Evolutionary conservation across 139 green algal species (phyloP), one percentile per base, ranked within the genome.

Genomic region (Chlamydomonas applanata): DNA sequence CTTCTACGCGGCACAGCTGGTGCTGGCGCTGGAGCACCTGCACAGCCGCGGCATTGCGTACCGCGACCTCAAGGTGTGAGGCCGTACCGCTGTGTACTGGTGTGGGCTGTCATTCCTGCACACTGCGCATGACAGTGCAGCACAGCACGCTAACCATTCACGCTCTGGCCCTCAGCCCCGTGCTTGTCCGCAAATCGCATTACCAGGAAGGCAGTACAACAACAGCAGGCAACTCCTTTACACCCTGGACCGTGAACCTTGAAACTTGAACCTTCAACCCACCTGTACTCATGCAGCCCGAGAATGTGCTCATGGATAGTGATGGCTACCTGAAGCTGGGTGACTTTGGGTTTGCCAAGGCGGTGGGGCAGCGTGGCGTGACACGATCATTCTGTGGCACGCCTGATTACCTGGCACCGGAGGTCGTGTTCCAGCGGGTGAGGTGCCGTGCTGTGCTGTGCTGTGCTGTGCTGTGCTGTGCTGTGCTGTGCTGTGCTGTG

Each of bases 281-380:
- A 33, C 16, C 27, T 29, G 11, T 62, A 9, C 54, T 24, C 54
- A 61, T 77, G 30, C 85, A 94, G 84, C 90, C 90, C 25, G 89
- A 96, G 67, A 95, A 95, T 71, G 40, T 94, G 45, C 72, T 95
- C 24, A 75, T 95, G 32, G 88, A 86, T 22, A 44, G 29, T 5
- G 72, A 87, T 16, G 91, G 91, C 17, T 78, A 92, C 77, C 30
- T 93, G 22, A 88, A 89, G 61, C 84, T 97, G 3, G 87, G 88
- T 17, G 91, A 97, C 75, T 91, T 97, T 74, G 91, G 91, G 0
- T 95, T 97, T 77, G 89, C 89, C 0, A 95, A 95, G 70, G 53
- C 78, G 29, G 57, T 93, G 29, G 59, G 59, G 24, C 59, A 66
- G 59, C 59, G 25, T 25, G 36, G 56, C 19, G 54, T 61, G 76